Percentiles rank a stretch among this genome's conserved stretches.
Conservation (phyloP, 371 early-diverging fungal species). For the Rhizopus delemar region DNA sequence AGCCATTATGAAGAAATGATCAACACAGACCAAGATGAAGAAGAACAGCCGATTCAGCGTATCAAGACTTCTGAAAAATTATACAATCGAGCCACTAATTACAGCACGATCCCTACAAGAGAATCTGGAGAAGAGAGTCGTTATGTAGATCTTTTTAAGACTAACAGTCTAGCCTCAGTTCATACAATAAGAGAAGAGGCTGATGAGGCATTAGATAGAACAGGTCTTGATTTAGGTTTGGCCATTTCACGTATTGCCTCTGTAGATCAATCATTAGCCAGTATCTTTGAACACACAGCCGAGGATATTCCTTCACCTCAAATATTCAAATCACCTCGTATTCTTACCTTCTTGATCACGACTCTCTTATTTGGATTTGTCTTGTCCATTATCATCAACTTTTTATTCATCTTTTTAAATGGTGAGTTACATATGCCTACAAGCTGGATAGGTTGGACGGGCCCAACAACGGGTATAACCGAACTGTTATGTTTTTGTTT, state of each 20-base stretch:
- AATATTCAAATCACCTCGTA: constrained; percentile 28
- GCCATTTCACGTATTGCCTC: constrained; percentile 40
- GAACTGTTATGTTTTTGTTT: constrained; percentile 30
- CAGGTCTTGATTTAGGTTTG: constrained; percentile 32
- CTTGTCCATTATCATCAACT: constrained; percentile 43
- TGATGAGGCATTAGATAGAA: constrained; percentile 31
- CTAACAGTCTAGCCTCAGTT: constrained; percentile 22
- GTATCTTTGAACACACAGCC: constrained; percentile 7
- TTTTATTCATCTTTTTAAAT: constrained; percentile 41
- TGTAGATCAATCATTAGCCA: constrained; percentile 31
- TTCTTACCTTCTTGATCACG: constrained; percentile 35
- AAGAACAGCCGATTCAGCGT: background rate
- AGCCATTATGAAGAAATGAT: constrained; percentile 5
- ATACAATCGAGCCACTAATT: constrained; percentile 9
- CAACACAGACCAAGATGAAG: constrained; percentile 5
- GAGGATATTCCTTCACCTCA: constrained; percentile 26
- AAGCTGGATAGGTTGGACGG: constrained; percentile 48
- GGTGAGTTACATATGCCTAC: constrained; percentile 44
- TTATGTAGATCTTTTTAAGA: constrained; percentile 27
- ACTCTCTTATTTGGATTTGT: constrained; percentile 43
- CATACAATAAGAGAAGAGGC: constrained; percentile 42
- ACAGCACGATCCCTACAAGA: constrained; percentile 13
- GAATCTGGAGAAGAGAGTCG: constrained; percentile 13
- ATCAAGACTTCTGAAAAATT: constrained; percentile 16
- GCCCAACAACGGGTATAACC: constrained; percentile 35